Percentiles rank a stretch among this genome's conserved stretches.
Conservation (phyloP, 1,284 basidiomycete genomes). For the Trichosporon ovoides region DNA sequence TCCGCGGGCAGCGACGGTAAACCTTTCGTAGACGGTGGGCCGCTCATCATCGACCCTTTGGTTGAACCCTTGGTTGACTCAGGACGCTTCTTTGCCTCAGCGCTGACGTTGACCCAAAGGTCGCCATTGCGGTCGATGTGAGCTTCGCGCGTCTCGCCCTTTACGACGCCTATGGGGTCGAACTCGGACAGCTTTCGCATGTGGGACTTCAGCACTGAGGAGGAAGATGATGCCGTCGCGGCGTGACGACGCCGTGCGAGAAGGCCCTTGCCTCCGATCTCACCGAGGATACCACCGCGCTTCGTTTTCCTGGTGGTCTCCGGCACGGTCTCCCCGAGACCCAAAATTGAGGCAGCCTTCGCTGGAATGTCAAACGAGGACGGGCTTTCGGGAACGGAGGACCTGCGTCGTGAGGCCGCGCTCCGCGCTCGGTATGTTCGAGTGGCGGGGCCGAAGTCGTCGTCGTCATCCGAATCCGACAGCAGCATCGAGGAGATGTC, state of each 20-base stretch:
- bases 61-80: background rate
- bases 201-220: background rate
- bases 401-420: background rate
- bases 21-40: background rate
- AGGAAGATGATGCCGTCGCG: background rate
- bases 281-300: background rate
- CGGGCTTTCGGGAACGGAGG: background rate
- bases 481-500: background rate
- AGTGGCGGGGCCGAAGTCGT: background rate
- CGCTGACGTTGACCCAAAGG: background rate
- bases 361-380: background rate
- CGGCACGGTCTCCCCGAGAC: background rate
- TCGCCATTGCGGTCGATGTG: background rate
- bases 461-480: background rate
- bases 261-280: background rate
- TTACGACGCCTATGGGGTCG: background rate
- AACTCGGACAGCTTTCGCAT: background rate
- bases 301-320: background rate
- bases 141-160: background rate
- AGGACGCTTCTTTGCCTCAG: background rate
- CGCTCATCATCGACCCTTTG: too few species aligned
- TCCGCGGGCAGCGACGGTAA: background rate
- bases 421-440: too few species aligned
- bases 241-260: background rate
- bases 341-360: background rate